Conservation (phyloP, 2,329 filamentous ascomycete genomes). For the Talaromyces sp. region DNA sequence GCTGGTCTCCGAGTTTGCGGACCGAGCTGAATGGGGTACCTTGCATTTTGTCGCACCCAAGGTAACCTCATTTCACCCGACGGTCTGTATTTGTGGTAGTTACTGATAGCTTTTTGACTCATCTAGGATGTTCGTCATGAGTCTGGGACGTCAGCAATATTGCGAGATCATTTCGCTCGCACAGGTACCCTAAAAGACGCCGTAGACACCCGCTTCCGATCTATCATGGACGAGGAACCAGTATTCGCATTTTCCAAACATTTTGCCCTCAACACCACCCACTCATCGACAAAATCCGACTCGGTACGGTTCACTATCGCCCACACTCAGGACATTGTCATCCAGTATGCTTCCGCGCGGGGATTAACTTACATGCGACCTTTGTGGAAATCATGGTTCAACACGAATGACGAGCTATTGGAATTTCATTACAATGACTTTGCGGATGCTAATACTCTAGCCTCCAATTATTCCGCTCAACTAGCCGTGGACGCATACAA, state of each 20-base stretch:
- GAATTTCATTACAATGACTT: slow-evolving; percentile 76
- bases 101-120: neutral
- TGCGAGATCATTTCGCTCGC: slow-evolving; percentile 68
- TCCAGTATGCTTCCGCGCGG: slow-evolving; percentile 72
- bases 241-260: slow-evolving; percentile 75
- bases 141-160: slow-evolving; percentile 62
- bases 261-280: slow-evolving; percentile 52
- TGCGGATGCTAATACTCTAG: slow-evolving; percentile 58
- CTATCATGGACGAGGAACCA: slow-evolving; percentile 73
- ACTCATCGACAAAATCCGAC: slow-evolving; percentile 37
- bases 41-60: slow-evolving; percentile 71
- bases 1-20: slow-evolving; percentile 69
- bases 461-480: slow-evolving; percentile 69
- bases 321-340: slow-evolving; percentile 72
- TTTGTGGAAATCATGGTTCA: slow-evolving; percentile 74
- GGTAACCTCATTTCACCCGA: slow-evolving; percentile 29
- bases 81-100: neutral
- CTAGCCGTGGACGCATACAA: slow-evolving; percentile 67
- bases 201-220: slow-evolving; percentile 64
- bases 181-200: slow-evolving; percentile 64
- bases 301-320: slow-evolving; percentile 72
- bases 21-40: slow-evolving; percentile 80
- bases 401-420: slow-evolving; percentile 60
- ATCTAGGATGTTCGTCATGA: slow-evolving; percentile 61
- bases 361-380: slow-evolving; percentile 76